Base-by-base conservation (phyloP, 108 stramenopile species). In the Pseudonitzschia delicatissima region DNA sequence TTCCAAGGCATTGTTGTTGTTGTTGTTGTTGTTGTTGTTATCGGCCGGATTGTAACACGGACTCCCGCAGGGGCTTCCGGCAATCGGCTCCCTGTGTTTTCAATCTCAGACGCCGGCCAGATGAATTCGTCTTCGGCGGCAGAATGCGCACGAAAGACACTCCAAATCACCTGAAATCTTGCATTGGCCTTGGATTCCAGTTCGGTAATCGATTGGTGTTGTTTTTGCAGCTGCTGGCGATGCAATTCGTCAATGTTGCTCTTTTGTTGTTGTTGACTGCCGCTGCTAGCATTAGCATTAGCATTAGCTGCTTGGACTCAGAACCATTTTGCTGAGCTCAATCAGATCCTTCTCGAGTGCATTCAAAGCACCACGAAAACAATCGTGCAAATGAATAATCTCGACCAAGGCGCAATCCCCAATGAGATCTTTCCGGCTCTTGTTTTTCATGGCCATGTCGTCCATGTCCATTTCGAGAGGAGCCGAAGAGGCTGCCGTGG, bases 61-160 rank as follows among this genome's bases (percentile, higher is more conserved):
- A 36, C 68, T 69, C 32, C n/a, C 35, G 66, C 67, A 32, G 47
- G 47, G 47, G 47, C 47, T 48, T 39, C 77, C 82, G 25, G 39
- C 52, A 6, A 78, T 62, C n/a, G n/a, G 64, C 62, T 47, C 75
- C 69, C 50, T 82, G 76, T 57, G 82, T 86, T 66, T 94, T 94
- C 29, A 61, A 58, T 61, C 80, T 72, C 57, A 97, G 67, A n/a
- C 15, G 91, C 91, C 1, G 96, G 96, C 96, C 96, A 97, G 55
- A 97, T 97, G 48, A 94, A 91, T 66, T 97, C 95, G 74, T 97
- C 96, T 67, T 97, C 96, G 13, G 96, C 96, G 5, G 90, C 83
- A n/a, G 87, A 89, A 77, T 97, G 96, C 17, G 95, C 93, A 27
- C 88, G 91, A 69, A 97, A 97, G 32, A 97, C 96, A 36, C 78